phyloP scores from a whole-genome alignment of 176 grass and related monocot species.

The Oryza glumipatula region DNA sequence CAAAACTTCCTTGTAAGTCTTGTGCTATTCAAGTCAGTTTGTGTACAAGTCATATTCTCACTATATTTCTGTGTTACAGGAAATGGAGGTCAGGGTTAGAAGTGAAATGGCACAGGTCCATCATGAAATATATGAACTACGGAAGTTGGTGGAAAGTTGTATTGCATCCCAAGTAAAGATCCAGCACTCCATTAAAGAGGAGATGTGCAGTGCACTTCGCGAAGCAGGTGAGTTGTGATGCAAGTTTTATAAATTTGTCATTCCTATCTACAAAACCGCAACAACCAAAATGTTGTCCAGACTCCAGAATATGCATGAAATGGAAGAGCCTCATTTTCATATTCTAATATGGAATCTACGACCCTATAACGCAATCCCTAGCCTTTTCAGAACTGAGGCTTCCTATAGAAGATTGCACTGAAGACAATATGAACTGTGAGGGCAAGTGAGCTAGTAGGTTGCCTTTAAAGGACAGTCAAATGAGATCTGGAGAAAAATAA shows the following conservation, averaged over 20 bases:
- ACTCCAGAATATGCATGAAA: background rate
- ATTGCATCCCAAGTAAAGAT: constrained; percentile 83
- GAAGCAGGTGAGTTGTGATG: constrained; percentile 65
- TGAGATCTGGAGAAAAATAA: constrained; percentile 31
- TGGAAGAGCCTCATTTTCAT: constrained; percentile 15
- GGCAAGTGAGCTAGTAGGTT: constrained; percentile 41
- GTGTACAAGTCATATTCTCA: constrained; percentile 37
- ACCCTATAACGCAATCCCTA: background rate
- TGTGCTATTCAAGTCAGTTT: constrained; percentile 34
- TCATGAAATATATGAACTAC: constrained; percentile 82
- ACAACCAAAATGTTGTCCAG: background rate
- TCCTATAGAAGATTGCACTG: background rate
- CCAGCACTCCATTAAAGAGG: constrained; percentile 78
- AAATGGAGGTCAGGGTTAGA: constrained; percentile 66
- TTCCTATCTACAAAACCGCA: constrained; percentile 6
- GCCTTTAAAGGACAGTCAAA: constrained; percentile 44
- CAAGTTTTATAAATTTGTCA: background rate
- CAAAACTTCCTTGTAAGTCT: constrained; percentile 55
- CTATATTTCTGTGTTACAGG: constrained; percentile 47
- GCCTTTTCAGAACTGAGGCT: background rate
- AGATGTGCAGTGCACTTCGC: constrained; percentile 71
- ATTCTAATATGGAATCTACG: background rate
- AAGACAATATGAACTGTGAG: constrained; percentile 29
- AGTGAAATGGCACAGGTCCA: constrained; percentile 82
- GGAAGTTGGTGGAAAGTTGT: constrained; percentile 86